A percentile compares a stretch with the other conserved stretches of the same genome.
These are phyloP conservation scores for Globisporangium ultimum DNA, from an alignment of 352 stramenopile genomes.

Conservation along the genomic window DNA sequence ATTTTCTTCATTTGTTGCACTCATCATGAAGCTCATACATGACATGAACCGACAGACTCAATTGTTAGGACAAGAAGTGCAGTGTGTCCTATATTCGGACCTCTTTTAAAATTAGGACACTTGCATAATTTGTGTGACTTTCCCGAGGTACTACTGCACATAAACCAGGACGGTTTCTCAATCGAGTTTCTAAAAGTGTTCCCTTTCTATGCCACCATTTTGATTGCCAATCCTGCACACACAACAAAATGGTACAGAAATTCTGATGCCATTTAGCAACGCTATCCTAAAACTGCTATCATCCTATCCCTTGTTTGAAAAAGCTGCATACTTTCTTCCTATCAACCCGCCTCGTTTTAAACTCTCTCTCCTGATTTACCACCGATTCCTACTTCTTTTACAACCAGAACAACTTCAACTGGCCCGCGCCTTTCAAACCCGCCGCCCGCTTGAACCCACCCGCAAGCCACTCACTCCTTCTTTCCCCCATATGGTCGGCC, in stretches of 20 bases:
- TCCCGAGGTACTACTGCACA: neutral
- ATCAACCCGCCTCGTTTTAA: no score
- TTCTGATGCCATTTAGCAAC: no score
- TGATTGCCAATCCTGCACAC: neutral
- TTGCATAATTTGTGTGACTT: neutral
- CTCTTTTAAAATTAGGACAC: neutral
- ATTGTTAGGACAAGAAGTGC: neutral
- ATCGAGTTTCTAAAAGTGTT: neutral
- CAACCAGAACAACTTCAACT: no score
- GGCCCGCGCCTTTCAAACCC: no score
- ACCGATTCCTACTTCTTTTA: no score
- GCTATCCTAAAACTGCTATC: no score
- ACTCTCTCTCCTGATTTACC: no score
- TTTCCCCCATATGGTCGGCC: neutral
- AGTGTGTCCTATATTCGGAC: neutral
- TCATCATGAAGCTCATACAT: no score
- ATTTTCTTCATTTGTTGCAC: neutral
- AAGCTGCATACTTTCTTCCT: no score
- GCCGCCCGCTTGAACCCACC: neutral
- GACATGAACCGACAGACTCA: neutral
- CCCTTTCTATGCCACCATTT: neutral
- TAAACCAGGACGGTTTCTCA: neutral
- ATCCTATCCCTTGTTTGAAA: no score
- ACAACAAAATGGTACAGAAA: neutral
- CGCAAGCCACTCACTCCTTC: neutral